Base-by-base conservation (phyloP, 1,284 basidiomycete species). In the Naganishia sp. region DNA sequence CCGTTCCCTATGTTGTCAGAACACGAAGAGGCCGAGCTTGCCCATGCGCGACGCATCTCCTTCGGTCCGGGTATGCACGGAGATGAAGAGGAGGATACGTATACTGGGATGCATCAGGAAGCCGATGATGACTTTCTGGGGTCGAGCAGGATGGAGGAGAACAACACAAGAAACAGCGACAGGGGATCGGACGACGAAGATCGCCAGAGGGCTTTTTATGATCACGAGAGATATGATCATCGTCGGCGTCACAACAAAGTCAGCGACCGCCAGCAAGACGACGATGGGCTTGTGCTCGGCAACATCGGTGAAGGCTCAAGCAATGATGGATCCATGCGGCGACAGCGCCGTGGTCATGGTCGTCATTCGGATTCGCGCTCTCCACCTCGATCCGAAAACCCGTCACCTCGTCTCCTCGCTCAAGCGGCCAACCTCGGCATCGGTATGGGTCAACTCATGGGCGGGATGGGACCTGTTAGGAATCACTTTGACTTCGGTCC, bases 401-500 rank as follows among this genome's bases (percentile, higher is more conserved):
- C 50, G 6, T 56, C 54, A 18, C 63, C 46, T 7, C 63, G 54
- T 15, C 43, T 50, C 11, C 48, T 55, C n/a, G 53, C 46, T 21
- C 63, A 67, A 21, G 68, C 70, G 43, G 66, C 68, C 25, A 56
- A 55, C 23, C 50, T 53, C 31, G 60, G 50, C 46, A 69, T 65
- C 66, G 68, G 50, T 33, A 52, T 55, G 52, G 64, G 63, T 52
- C 65, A 66, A n/a, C 33, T 65, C 25, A 63, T 63, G 49, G 71
- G 71, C 43, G 69, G 71, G 31, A 70, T 70, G 70, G 72, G 66
- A n/a, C 57, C 64, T 13, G 57, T 70, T 50, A 59, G 69, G 55
- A 72, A 75, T 25, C 80, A 82, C 16, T 95, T 92, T 75, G 87
- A 94, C 76, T 96, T 94, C 75, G 74, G 77, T 0, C 82, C 81